Conservation (phyloP, 2,329 filamentous ascomycete species). For the Grosmannia huntii region DNA sequence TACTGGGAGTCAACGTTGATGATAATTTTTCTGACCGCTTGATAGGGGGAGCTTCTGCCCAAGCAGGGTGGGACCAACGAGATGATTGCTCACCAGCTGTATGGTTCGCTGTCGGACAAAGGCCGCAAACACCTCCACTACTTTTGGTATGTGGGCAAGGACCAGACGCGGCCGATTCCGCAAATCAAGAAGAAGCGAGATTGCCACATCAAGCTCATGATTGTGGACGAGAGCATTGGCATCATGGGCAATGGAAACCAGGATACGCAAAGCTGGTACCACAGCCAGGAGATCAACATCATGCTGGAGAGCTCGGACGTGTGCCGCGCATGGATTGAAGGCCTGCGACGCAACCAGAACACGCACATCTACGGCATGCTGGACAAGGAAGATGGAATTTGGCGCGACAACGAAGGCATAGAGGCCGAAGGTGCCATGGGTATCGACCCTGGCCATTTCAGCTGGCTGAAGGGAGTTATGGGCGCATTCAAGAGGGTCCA, state of each 20-base stretch:
- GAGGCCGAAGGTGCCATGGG: constrained; percentile 38
- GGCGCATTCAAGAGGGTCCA: constrained; percentile 45
- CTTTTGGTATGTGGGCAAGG: constrained; percentile 61
- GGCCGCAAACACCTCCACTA: constrained; percentile 42
- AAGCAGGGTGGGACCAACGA: constrained; percentile 67
- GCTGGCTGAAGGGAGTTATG: constrained; percentile 44
- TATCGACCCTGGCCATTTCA: constrained; percentile 38
- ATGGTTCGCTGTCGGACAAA: constrained; percentile 35
- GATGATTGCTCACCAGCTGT: constrained; percentile 49
- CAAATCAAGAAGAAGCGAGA: constrained; percentile 52
- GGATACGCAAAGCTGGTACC: constrained; percentile 70
- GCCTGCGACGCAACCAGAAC: constrained; percentile 42
- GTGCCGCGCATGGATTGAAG: constrained; percentile 50
- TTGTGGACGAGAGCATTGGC: constrained; percentile 54
- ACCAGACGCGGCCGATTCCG: constrained; percentile 55
- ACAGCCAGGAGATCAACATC: constrained; percentile 66
- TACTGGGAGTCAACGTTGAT: neutral
- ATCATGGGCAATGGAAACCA: constrained; percentile 69
- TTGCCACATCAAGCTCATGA: constrained; percentile 69
- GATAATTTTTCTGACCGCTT: neutral
- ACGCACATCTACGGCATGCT: constrained; percentile 45
- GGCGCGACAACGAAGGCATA: constrained; percentile 40
- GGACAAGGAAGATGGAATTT: constrained; percentile 42
- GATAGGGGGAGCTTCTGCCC: constrained; percentile 57
- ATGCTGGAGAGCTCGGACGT: constrained; percentile 54